Evolutionary conservation across 257 asterid species (phyloP).

Genomic region (Fraxinus excelsior): DNA sequence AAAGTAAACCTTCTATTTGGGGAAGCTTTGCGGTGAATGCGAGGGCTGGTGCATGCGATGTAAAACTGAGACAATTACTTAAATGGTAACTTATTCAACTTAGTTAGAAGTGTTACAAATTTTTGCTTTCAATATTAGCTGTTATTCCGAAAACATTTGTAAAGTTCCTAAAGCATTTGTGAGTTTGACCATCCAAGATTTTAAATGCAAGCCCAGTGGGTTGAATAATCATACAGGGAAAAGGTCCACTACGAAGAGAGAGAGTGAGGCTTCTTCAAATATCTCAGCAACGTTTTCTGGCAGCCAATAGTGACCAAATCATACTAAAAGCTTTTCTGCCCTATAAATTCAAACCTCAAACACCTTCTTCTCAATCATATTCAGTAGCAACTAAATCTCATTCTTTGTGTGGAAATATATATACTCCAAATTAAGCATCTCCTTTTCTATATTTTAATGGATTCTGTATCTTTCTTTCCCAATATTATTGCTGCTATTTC

Average conservation of each 20-base stretch:
- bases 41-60: too few relatives aligned
- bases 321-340: neutral
- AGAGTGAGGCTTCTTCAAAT: neutral
- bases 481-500: neutral
- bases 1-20: too few relatives aligned
- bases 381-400: neutral
- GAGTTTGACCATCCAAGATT: neutral
- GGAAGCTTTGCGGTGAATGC: too few relatives aligned
- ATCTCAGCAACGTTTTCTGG: neutral
- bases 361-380: neutral
- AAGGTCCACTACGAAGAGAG: neutral
- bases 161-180: neutral
- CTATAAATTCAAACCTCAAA: neutral
- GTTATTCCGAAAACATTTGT: too few relatives aligned
- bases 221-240: neutral
- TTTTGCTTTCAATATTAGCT: too few relatives aligned
- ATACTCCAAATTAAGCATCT: neutral
- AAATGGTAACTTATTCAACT: too few relatives aligned
- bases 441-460: neutral
- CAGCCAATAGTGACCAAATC: neutral
- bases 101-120: too few relatives aligned
- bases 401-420: too few relatives aligned
- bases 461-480: neutral
- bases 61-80: too few relatives aligned
- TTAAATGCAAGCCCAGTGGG: neutral